Conservation (phyloP, 139 green algal genomes). For the Coelastrella sp. region DNA sequence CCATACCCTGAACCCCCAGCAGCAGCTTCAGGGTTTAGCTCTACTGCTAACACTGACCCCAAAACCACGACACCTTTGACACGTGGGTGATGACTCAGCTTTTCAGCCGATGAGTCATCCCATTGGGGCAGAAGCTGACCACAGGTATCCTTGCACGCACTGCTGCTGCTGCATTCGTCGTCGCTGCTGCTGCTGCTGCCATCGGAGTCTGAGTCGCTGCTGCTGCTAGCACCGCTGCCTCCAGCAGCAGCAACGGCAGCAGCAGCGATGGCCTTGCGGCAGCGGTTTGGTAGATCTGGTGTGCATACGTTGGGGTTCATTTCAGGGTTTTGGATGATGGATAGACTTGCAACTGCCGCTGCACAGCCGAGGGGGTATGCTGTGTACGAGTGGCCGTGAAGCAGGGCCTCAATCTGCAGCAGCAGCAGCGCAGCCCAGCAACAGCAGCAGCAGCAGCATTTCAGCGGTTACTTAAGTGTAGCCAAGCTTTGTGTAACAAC, state of each 20-base stretch:
- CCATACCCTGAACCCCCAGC: slow-evolving; percentile 29
- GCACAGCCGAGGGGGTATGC: slow-evolving; percentile 92
- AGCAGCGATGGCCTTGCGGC: slow-evolving; percentile 34
- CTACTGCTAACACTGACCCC: slow-evolving; percentile 89
- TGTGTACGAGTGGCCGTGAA: slow-evolving; percentile 99
- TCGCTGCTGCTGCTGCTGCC: too few species aligned
- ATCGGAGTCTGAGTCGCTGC: too few species aligned
- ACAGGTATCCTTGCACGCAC: slow-evolving; percentile 52
- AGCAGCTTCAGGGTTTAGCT: slow-evolving; percentile 67
- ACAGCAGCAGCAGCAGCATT: not conserved
- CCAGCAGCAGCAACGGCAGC: not conserved
- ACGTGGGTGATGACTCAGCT: slow-evolving; percentile 70
- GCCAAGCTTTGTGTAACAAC: too few species aligned
- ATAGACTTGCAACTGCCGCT: slow-evolving; percentile 79
- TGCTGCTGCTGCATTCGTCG: not conserved
- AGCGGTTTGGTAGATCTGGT: slow-evolving; percentile 35
- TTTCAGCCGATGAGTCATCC: slow-evolving; percentile 62
- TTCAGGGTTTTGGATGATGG: slow-evolving; percentile 69
- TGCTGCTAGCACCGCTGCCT: too few species aligned
- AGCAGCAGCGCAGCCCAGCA: too few species aligned
- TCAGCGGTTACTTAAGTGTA: too few species aligned
- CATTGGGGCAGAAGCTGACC: slow-evolving; percentile 80
- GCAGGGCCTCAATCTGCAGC: slow-evolving; percentile 79
- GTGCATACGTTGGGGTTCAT: slow-evolving; percentile 86
- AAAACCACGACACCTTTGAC: slow-evolving; percentile 76